phyloP scores from a whole-genome alignment of 1,284 basidiomycete genomes.

The Coriolopsis trogii region DNA sequence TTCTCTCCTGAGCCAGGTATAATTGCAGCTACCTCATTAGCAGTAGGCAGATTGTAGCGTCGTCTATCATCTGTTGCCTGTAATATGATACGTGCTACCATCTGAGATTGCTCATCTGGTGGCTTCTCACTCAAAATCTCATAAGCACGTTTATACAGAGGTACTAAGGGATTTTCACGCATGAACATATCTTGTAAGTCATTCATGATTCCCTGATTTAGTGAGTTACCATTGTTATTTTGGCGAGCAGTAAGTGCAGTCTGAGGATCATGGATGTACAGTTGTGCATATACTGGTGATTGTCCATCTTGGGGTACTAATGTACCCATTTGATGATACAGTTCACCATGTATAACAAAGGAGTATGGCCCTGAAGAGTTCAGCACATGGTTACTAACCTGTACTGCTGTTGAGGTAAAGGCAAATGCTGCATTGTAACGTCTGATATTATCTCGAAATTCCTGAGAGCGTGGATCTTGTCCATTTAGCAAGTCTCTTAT shows the following conservation, averaged over 20 bases:
- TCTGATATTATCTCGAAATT: constrained; percentile 33
- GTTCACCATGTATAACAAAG: constrained; percentile 27
- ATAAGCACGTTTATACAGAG: constrained; percentile 1
- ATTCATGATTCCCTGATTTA: constrained; percentile 13
- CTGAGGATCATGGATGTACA: constrained; percentile 29
- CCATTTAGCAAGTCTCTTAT: constrained; percentile 14
- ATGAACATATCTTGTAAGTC: constrained; percentile 14
- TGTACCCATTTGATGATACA: not conserved
- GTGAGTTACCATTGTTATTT: constrained; percentile 15
- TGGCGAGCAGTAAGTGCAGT: constrained; percentile 15
- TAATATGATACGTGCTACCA: constrained; percentile 1
- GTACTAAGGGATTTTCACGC: not conserved
- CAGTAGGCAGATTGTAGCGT: constrained; percentile 32
- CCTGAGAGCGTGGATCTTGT: constrained; percentile 9
- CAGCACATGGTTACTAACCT: constrained; percentile 15
- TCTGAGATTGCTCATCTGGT: not conserved
- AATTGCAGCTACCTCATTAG: constrained; percentile 33
- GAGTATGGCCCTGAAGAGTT: constrained; percentile 27
- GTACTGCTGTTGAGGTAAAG: constrained; percentile 33
- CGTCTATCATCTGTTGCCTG: constrained; percentile 12
- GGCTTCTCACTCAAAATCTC: not conserved
- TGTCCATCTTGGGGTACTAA: not conserved
- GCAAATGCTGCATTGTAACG: constrained; percentile 36
- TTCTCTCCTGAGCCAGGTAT: constrained; percentile 24
- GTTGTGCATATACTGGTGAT: constrained; percentile 24